Evolutionary conservation across 768 basidiomycete genomes (phyloP).

Genomic region (Crucibulum laeve): DNA sequence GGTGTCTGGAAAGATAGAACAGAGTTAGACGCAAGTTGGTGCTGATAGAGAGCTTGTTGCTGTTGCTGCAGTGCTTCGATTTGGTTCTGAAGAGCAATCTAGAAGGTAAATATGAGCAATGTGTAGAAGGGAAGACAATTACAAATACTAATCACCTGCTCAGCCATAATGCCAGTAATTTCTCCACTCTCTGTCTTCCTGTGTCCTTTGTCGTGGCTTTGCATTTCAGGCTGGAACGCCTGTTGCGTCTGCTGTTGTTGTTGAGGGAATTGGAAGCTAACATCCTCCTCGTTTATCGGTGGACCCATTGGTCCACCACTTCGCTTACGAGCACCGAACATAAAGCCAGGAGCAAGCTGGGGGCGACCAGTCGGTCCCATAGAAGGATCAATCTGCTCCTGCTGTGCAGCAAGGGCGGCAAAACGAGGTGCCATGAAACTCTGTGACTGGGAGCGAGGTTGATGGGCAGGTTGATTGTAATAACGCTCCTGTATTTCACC

Average conservation of each 20-base stretch:
- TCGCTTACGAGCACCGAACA: constrained; percentile 74
- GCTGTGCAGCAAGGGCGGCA: constrained; percentile 71
- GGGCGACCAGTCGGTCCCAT: constrained; percentile 78
- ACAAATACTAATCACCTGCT: constrained; percentile 70
- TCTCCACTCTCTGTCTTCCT: constrained; percentile 69
- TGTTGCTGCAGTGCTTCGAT: constrained; percentile 90
- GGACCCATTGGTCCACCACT: constrained; percentile 57
- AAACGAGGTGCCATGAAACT: constrained; percentile 89
- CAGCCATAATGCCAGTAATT: constrained; percentile 88
- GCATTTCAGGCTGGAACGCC: constrained; percentile 17
- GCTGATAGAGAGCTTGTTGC: constrained; percentile 86
- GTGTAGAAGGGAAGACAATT: neutral
- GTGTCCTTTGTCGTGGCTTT: constrained; percentile 33
- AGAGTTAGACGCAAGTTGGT: constrained; percentile 84
- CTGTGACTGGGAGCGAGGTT: constrained; percentile 73
- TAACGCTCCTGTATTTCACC: constrained; percentile 70
- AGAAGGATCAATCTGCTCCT: constrained; percentile 59
- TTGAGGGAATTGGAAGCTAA: constrained; percentile 81
- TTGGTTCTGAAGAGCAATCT: constrained; percentile 88
- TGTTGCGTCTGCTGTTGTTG: constrained; percentile 40
- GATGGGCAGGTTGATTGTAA: constrained; percentile 52
- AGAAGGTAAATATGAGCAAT: constrained; percentile 1
- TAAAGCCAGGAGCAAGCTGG: constrained; percentile 87
- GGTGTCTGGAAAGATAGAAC: constrained; percentile 78
- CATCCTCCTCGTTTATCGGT: constrained; percentile 76